phyloP scores from a whole-genome alignment of 306 rosid genomes.

The Quercus ilex region DNA sequence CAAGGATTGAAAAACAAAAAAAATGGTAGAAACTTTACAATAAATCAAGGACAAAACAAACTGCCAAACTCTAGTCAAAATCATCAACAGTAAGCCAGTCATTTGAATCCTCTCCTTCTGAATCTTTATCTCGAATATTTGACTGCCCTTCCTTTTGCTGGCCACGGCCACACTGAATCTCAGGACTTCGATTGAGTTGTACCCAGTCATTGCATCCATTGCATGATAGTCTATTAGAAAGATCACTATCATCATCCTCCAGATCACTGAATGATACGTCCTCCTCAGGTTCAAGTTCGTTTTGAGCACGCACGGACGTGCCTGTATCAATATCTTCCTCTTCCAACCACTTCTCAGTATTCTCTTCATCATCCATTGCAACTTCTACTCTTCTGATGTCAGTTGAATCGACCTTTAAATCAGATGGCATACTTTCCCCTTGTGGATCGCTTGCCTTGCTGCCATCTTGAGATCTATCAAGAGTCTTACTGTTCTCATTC shows the following conservation, averaged over 20 bases:
- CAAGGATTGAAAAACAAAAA: not conserved
- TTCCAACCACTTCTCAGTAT: conserved; percentile 41
- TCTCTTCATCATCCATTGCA: conserved; percentile 44
- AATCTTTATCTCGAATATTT: conserved; percentile 48
- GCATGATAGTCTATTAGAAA: conserved; percentile 43
- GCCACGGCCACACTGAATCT: conserved; percentile 17
- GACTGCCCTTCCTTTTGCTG: conserved; percentile 23
- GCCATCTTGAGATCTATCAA: conserved; percentile 26
- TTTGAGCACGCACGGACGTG: conserved; percentile 29
- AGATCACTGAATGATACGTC: conserved; percentile 80
- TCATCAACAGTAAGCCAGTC: conserved; percentile 83
- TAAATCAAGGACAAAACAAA: conserved; percentile 14
- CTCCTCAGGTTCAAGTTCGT: conserved; percentile 49
- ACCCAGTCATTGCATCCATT: conserved; percentile 75
- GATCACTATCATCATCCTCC: conserved; percentile 54
- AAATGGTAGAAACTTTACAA: conserved; percentile 38
- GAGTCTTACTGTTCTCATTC: conserved; percentile 21
- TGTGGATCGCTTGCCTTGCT: conserved; percentile 24
- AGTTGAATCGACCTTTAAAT: conserved; percentile 23
- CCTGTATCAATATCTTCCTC: conserved; percentile 42
- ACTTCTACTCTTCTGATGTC: conserved; percentile 30
- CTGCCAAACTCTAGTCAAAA: conserved; percentile 36
- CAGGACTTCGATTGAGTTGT: conserved; percentile 49
- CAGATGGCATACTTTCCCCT: conserved; percentile 25
- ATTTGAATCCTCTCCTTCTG: conserved; percentile 74